Evolutionary conservation across 495 filamentous ascomycete species (phyloP).

Genomic region (Penicillium robsamsonii): DNA sequence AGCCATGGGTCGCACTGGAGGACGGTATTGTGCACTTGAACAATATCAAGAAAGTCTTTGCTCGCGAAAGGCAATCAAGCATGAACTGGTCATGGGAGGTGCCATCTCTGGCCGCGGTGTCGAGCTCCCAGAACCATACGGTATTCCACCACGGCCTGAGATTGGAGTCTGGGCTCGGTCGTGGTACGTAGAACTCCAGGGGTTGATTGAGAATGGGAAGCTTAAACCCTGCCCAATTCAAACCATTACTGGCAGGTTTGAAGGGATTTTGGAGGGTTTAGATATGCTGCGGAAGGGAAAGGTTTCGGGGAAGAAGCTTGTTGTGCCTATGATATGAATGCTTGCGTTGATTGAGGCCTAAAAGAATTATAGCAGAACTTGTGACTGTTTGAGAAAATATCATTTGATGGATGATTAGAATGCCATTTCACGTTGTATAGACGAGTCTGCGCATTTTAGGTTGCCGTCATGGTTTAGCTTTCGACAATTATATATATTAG

Average conservation of each 20-base stretch:
- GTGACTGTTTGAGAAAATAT: not conserved
- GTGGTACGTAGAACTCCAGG: slow-evolving; percentile 25
- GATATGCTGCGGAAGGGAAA: slow-evolving; percentile 24
- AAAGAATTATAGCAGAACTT: not conserved
- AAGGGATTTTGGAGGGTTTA: slow-evolving; percentile 29
- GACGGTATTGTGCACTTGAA: slow-evolving; percentile 40
- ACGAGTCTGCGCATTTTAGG: not conserved
- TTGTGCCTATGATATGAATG: slow-evolving; percentile 14
- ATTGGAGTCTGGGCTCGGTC: slow-evolving; percentile 20
- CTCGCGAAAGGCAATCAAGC: slow-evolving; percentile 27
- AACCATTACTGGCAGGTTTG: slow-evolving; percentile 23
- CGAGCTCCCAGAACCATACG: slow-evolving; percentile 29
- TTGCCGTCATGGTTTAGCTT: not conserved
- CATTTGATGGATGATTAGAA: not conserved
- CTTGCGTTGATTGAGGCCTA: not conserved
- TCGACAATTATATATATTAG: too few relatives aligned
- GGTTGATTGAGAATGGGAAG: slow-evolving; percentile 20
- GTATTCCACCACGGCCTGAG: slow-evolving; percentile 22
- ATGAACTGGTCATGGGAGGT: slow-evolving; percentile 30
- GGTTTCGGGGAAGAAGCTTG: slow-evolving; percentile 32
- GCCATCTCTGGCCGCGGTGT: slow-evolving; percentile 30
- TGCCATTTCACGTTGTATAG: not conserved
- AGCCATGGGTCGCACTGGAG: slow-evolving; percentile 42
- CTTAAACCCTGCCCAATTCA: slow-evolving; percentile 24
- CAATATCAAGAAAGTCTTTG: slow-evolving; percentile 28